A percentile compares a stretch with the other conserved stretches of the same genome.
Evolutionary conservation across 495 filamentous ascomycete genomes (phyloP).

Genomic region (Parathielavia hyrcaniae): DNA sequence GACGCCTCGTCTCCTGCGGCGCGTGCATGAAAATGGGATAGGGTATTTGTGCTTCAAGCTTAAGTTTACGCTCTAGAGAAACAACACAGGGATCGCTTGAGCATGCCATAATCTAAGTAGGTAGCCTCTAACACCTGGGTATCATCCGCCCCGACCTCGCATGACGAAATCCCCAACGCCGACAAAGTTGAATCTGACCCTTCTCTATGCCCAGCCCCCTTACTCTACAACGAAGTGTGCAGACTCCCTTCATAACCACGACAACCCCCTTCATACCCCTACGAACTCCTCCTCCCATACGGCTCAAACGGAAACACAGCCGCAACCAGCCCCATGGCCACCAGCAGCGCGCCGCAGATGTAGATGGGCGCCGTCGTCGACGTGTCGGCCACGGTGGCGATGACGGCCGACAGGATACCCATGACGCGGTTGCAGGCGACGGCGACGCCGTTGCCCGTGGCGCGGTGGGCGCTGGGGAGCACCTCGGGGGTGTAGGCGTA

Average conservation of each 20-base stretch:
- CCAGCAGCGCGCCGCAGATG: slow-evolving; percentile 60
- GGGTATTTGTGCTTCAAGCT: not conserved
- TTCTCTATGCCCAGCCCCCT: too few relatives aligned
- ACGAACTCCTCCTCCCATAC: slow-evolving; percentile 57
- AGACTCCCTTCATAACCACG: too few relatives aligned
- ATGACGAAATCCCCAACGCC: too few relatives aligned
- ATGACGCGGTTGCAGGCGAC: slow-evolving; percentile 65
- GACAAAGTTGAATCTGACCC: too few relatives aligned
- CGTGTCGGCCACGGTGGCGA: slow-evolving; percentile 55
- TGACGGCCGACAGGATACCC: slow-evolving; percentile 63
- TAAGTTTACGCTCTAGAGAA: not conserved
- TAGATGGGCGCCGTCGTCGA: slow-evolving; percentile 58
- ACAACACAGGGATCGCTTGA: too few relatives aligned
- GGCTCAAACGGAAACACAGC: slow-evolving; percentile 65
- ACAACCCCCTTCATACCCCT: too few relatives aligned
- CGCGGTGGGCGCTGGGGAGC: slow-evolving; percentile 61
- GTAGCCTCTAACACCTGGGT: too few relatives aligned
- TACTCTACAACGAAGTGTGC: too few relatives aligned
- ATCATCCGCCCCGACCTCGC: too few relatives aligned
- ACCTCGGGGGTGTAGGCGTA: slow-evolving; percentile 60
- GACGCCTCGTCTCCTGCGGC: not conserved
- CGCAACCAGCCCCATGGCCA: slow-evolving; percentile 56
- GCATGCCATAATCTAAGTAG: too few relatives aligned
- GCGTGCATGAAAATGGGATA: not conserved
- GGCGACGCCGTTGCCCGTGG: slow-evolving; percentile 63